A percentile compares a stretch with the other conserved stretches of the same genome.
Evolutionary conservation across 148 eudicot genomes (phyloP).

Genomic region (Rhododendron molle): DNA sequence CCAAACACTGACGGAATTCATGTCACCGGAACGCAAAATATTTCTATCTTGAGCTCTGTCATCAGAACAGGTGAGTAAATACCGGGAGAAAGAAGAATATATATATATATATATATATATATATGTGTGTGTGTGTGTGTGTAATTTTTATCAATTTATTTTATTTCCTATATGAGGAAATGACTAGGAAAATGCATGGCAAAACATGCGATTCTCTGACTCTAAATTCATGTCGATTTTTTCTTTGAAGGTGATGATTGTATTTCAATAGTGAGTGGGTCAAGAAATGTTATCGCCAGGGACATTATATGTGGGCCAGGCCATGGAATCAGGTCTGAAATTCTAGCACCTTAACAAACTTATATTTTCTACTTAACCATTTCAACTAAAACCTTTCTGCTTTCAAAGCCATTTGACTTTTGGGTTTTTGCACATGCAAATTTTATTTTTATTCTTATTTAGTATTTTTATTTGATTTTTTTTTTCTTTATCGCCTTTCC

Average conservation of each 20-base stretch:
- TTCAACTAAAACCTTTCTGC: slow-evolving; percentile 7
- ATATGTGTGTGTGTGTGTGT: too few relatives aligned
- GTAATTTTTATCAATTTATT: neutral
- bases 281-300: slow-evolving; percentile 41
- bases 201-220: neutral
- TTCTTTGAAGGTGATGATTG: slow-evolving; percentile 76
- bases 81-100: neutral
- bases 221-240: slow-evolving; percentile 1
- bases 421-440: neutral
- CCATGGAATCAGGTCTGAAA: slow-evolving; percentile 86
- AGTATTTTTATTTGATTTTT: neutral
- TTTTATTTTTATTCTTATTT: neutral
- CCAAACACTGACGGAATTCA: slow-evolving; percentile 97
- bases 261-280: slow-evolving; percentile 79
- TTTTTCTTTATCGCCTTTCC: neutral
- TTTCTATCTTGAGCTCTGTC: slow-evolving; percentile 36
- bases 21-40: slow-evolving; percentile 46
- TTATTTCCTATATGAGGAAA: neutral
- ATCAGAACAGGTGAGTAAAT: slow-evolving; percentile 57
- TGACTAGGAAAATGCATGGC: neutral
- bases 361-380: neutral
- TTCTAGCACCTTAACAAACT: slow-evolving; percentile 9
- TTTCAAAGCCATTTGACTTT: neutral
- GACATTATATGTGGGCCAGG: slow-evolving; percentile 84
- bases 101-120: neutral